These are phyloP conservation scores for Meredithiella fracta DNA, from an alignment of 2,329 filamentous ascomycete genomes.

Conservation along the genomic window DNA sequence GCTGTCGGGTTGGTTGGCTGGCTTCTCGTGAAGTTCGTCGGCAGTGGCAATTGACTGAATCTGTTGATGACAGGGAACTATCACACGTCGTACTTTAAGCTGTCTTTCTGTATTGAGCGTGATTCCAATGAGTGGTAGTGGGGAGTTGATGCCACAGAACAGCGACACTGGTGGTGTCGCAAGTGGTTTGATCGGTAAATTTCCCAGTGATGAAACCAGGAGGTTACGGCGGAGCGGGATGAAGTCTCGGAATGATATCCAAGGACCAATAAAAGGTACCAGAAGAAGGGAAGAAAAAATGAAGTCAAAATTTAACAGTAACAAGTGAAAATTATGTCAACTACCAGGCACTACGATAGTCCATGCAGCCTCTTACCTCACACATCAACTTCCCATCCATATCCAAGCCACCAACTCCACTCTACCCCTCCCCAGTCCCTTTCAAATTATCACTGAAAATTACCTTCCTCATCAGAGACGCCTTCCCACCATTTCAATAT, in stretches of 20 bases:
- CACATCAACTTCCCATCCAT: too few relatives aligned
- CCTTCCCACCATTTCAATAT: too few relatives aligned
- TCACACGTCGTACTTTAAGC: too few relatives aligned
- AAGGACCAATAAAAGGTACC: not conserved
- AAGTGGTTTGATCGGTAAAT: slow-evolving; percentile 1
- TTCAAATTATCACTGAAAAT: not conserved
- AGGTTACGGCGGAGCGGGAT: not conserved
- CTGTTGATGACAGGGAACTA: too few relatives aligned
- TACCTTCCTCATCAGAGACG: not conserved
- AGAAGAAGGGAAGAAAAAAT: slow-evolving; percentile 7
- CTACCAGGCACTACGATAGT: too few relatives aligned
- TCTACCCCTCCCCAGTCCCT: not conserved
- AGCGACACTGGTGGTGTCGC: not conserved
- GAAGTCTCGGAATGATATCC: not conserved
- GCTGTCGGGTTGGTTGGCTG: too few relatives aligned
- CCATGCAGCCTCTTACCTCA: too few relatives aligned
- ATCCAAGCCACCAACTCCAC: not conserved
- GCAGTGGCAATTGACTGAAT: too few relatives aligned
- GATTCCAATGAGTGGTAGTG: not conserved
- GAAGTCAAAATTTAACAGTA: too few relatives aligned
- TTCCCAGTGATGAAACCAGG: not conserved
- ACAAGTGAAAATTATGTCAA: too few relatives aligned
- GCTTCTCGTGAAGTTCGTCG: too few relatives aligned
- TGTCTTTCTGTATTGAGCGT: not conserved
- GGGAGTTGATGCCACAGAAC: not conserved